Evolutionary conservation across 2,329 filamentous ascomycete genomes (phyloP), one percentile per base, ranked within the genome.

Genomic region (Nothopassalora personata): DNA sequence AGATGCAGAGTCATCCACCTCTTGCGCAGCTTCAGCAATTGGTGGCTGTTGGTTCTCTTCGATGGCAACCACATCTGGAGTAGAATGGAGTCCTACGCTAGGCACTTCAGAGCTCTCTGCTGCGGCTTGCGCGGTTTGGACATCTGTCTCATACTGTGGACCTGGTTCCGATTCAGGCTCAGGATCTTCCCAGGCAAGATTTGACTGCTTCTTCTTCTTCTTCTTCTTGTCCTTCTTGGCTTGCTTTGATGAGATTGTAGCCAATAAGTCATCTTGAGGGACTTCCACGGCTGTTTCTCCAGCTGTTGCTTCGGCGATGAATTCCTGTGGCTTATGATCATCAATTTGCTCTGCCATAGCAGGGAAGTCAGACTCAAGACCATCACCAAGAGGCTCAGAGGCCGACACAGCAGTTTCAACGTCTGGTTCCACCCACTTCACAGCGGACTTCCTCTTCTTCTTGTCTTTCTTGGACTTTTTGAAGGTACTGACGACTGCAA

Each of bases 381-480:
- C 23, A 28, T 51, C 49, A 10, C 30, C 49, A 15, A 11, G 49
- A 19, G 30, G 23, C 5, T 51, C 49, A 10, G n/a, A 34, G 10
- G 18, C 7, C n/a, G 30, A 11, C n/a, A 30, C 15, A 31, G 15
- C 11, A 6, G 27, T 27, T 27, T 34, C 53, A 19, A 48, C 27
- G 9, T 28, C 53, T 23, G 28, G 5, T n/a, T 48, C 53, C 4
- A 9, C 3, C 49, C 49, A 31, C 19, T 30, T 9, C 18, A 19
- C 27, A 28, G 53, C 28, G 15, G 39, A 45, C 60, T 66, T 69
- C 1, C 67, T 69, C 60, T 78, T 77, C 50, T 76, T 75, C 66
- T 77, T 77, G 23, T 75, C 73, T 52, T 77, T 79, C 67, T 77
- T 77, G 31, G 73, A 71, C 59, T 67, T 68, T 62, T 74, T 74